Conservation (phyloP, 805 yeast genomes). For the Ogataea dorogensis region DNA sequence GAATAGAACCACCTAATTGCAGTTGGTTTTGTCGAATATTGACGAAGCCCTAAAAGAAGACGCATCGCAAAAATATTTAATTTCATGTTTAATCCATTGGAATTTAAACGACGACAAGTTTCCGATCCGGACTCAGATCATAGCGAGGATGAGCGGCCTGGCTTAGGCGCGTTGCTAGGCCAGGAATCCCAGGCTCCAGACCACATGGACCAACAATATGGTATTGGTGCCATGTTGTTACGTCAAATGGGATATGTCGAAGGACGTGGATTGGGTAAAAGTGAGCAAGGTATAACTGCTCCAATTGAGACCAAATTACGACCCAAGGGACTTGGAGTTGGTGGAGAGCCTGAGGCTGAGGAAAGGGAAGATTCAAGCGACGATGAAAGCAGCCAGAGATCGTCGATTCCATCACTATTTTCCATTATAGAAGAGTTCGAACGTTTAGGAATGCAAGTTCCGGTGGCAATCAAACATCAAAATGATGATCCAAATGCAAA, state of each 20-base stretch:
- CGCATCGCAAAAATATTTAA: slow-evolving; percentile 1
- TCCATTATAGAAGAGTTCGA: slow-evolving; percentile 39
- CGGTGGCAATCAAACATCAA: slow-evolving; percentile 35
- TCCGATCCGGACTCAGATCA: slow-evolving; percentile 3
- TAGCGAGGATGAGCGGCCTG: slow-evolving; percentile 7
- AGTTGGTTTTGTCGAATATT: slow-evolving; percentile 3
- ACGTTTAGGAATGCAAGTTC: slow-evolving; percentile 35
- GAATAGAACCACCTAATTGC: slow-evolving; percentile 70
- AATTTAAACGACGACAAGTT: slow-evolving; percentile 8
- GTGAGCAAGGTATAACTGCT: slow-evolving; percentile 68
- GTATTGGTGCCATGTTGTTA: slow-evolving; percentile 80
- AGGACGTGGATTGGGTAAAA: slow-evolving; percentile 82
- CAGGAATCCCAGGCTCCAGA: neutral
- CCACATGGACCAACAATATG: slow-evolving; percentile 44
- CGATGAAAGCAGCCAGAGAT: slow-evolving; percentile 17
- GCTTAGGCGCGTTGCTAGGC: neutral
- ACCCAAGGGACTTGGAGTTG: slow-evolving; percentile 72
- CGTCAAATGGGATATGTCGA: slow-evolving; percentile 82
- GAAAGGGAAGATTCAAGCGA: slow-evolving; percentile 22
- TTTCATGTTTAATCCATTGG: slow-evolving; percentile 9
- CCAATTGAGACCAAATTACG: slow-evolving; percentile 74
- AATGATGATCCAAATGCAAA: slow-evolving; percentile 29
- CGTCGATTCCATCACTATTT: slow-evolving; percentile 17
- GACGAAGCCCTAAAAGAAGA: neutral
- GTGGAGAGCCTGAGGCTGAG: slow-evolving; percentile 52